Conservation (phyloP, 2,329 filamentous ascomycete genomes). For the Volutella citrinella region DNA sequence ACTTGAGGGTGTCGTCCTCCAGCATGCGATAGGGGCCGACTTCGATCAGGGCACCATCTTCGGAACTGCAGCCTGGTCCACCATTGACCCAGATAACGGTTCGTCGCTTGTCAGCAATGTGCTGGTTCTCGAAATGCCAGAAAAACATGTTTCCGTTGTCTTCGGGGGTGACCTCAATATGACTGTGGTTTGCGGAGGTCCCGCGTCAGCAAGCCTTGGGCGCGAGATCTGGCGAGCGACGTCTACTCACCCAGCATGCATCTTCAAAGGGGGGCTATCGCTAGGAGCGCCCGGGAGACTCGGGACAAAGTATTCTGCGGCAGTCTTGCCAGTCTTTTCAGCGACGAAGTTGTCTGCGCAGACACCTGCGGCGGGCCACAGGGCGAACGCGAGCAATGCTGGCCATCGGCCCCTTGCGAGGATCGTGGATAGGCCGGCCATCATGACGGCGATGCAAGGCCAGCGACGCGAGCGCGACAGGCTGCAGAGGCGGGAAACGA, state of each 20-base stretch:
- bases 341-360: too few relatives aligned
- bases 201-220: constrained; percentile 21
- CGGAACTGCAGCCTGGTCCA: constrained; percentile 93
- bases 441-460: constrained; percentile 18
- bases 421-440: constrained; percentile 24
- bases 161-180: constrained; percentile 83
- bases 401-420: constrained; percentile 28
- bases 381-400: constrained; percentile 34
- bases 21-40: constrained; percentile 88
- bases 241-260: constrained; percentile 87
- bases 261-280: constrained; percentile 73
- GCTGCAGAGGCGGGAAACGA: constrained; percentile 5
- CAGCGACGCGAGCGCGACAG: constrained; percentile 11
- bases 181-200: constrained; percentile 48
- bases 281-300: constrained; percentile 80
- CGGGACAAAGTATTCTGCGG: constrained; percentile 84
- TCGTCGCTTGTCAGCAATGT: constrained; percentile 87
- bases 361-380: constrained; percentile 39
- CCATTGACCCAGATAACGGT: constrained; percentile 98
- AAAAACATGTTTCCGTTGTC: constrained; percentile 96
- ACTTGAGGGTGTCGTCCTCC: constrained; percentile 65
- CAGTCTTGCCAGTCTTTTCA: too few relatives aligned
- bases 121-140: constrained; percentile 95
- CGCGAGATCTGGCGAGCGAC: too few relatives aligned
- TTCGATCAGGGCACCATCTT: constrained; percentile 96